Evolutionary conservation across 2,329 filamentous ascomycete species (phyloP), one percentile per base, ranked within the genome.

Genomic region (Xylaria sp.): DNA sequence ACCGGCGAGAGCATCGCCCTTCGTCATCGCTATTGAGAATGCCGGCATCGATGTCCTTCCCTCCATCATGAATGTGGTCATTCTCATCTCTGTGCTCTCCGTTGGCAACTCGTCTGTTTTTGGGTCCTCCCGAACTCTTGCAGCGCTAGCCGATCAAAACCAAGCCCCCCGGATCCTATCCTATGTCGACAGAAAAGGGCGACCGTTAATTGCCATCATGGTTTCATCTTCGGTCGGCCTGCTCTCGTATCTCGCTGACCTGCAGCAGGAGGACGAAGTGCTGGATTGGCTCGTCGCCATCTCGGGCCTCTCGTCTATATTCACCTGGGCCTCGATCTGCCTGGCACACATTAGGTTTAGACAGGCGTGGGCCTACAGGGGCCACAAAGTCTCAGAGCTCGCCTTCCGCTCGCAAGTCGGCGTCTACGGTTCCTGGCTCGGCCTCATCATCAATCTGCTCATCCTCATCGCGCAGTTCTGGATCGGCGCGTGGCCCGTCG

Each of bases 91-190:
- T 19, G 93, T 97, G 21, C 80, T 97, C 21, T 96, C 92, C 0
- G 94, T 97, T 63, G 93, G 93, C 61, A 97, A 97, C 77, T 94
- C 92, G 6, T 89, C 93, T 64, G 89, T 97, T 63, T 98, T 96
- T 72, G 94, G 93, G 37, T 94, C 92, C 23, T 96, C 92, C 1
- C 89, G 94, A 70, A 97, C 94, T 2, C 86, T 98, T 7, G 92
- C 93, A 25, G 93, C 94, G 2, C 85, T 97, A 1, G 93, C 94
- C 46, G 93, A 97, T 75, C 92, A 96, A 76, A 86, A 88, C 58
- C 92, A 95, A 74, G 93, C 92, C 0, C 93, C 94, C 7, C 84
- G 81, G 65, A 81, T 94, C 67, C 82, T 97, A 33, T 87, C 87
- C 61, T 97, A 94, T 78, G 89, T 95, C 71, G 94, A 94, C 79